Conservation (phyloP, 208 protist species). For the Acanthamoeba lugdunensis region DNA sequence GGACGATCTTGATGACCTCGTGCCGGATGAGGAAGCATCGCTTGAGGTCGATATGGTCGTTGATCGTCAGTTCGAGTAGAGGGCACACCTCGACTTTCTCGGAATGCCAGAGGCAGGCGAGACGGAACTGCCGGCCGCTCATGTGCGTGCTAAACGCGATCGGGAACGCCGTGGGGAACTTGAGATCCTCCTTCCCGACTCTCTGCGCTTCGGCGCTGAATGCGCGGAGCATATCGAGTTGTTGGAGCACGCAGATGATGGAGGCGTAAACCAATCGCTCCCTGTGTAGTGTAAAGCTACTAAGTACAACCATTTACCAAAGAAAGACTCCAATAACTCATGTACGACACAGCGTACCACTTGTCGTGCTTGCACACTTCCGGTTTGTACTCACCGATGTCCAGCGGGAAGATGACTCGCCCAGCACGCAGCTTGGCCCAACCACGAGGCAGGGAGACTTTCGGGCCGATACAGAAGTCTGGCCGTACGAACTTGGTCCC, state of each 20-base stretch:
- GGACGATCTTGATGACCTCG: neutral
- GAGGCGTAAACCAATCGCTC: neutral
- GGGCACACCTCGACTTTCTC: neutral
- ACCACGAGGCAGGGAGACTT: neutral
- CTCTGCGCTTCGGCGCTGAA: neutral
- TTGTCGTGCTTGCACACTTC: neutral
- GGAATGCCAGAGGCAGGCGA: constrained; percentile 6
- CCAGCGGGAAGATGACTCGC: neutral
- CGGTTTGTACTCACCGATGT: neutral
- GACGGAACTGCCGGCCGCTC: neutral
- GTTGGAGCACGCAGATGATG: neutral
- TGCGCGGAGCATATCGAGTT: neutral
- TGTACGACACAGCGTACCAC: neutral
- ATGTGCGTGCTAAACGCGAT: constrained; percentile 6
- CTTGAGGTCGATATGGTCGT: neutral
- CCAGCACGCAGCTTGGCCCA: constrained; percentile 5
- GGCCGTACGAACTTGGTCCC: neutral
- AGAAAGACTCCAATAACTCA: neutral
- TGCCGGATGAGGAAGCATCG: constrained; percentile 32
- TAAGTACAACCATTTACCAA: neutral
- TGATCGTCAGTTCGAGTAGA: neutral
- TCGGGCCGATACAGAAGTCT: constrained; percentile 4
- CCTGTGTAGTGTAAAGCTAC: neutral
- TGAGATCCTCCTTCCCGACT: neutral
- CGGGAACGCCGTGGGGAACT: neutral